These are phyloP conservation scores for Coniferiporia sulphurascens DNA, from an alignment of 1,284 basidiomycete species.

Conservation along the genomic window DNA sequence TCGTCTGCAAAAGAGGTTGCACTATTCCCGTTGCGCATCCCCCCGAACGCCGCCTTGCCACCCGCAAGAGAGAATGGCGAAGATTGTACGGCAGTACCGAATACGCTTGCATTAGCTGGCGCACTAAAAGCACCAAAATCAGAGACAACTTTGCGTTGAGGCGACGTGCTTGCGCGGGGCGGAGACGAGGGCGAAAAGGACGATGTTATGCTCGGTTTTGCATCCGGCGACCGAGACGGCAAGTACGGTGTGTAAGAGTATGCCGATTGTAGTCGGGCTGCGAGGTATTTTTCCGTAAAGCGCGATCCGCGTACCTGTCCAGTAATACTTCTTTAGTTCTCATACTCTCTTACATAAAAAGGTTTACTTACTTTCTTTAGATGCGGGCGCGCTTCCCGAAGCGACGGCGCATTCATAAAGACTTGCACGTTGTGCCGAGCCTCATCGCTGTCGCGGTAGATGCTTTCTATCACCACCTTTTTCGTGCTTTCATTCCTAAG, in stretches of 20 bases:
- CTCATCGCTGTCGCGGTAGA: slow-evolving; percentile 88
- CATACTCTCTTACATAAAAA: neutral
- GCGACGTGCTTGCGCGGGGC: slow-evolving; percentile 41
- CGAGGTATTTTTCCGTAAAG: slow-evolving; percentile 92
- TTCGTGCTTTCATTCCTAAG: slow-evolving; percentile 96
- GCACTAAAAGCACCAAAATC: slow-evolving; percentile 91
- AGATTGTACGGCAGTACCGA: slow-evolving; percentile 72
- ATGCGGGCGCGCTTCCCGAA: slow-evolving; percentile 73
- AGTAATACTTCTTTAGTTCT: neutral
- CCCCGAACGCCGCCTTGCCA: slow-evolving; percentile 75
- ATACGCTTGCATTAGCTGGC: slow-evolving; percentile 66
- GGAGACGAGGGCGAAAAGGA: slow-evolving; percentile 35
- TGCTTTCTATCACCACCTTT: slow-evolving; percentile 94
- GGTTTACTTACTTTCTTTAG: slow-evolving; percentile 66
- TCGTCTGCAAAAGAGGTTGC: slow-evolving; percentile 32
- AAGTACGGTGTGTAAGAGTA: slow-evolving; percentile 47
- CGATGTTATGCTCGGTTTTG: slow-evolving; percentile 30
- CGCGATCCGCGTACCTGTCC: slow-evolving; percentile 82
- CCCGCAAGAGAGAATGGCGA: slow-evolving; percentile 77
- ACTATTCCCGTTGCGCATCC: slow-evolving; percentile 46
- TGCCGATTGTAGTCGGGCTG: slow-evolving; percentile 60
- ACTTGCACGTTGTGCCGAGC: slow-evolving; percentile 87
- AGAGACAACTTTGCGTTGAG: slow-evolving; percentile 79
- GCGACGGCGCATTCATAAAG: slow-evolving; percentile 71
- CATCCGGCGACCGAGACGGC: slow-evolving; percentile 39